A percentile compares a stretch with the other conserved stretches of the same genome.
Conservation (phyloP, 2,329 filamentous ascomycete genomes). For the Neopestalotiopsis rosae region DNA sequence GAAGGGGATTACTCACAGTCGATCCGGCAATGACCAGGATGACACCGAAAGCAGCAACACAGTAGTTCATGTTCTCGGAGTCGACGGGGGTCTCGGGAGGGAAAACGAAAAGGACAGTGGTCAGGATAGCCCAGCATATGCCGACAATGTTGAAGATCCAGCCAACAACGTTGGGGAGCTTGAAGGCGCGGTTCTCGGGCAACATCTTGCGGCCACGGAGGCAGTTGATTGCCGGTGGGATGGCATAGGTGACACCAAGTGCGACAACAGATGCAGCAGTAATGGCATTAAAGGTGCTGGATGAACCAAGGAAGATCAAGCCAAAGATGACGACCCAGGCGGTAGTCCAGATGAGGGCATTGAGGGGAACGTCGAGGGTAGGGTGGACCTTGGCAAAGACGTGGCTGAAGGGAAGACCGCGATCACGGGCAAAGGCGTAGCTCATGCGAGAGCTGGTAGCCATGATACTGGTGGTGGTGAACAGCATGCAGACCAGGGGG, state of each 20-base stretch:
- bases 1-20: conserved; percentile 29
- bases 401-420: conserved; percentile 62
- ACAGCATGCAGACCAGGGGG: conserved; percentile 66
- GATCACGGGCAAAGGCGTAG: conserved; percentile 71
- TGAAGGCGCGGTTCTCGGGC: conserved; percentile 63
- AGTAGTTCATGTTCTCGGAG: conserved; percentile 70
- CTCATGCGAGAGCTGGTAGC: conserved; percentile 70
- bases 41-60: conserved; percentile 52
- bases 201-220: conserved; percentile 69
- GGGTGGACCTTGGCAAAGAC: conserved; percentile 60
- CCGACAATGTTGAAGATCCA: conserved; percentile 68
- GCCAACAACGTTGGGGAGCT: conserved; percentile 56
- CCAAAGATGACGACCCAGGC: conserved; percentile 70
- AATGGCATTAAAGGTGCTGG: conserved; percentile 73
- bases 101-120: conserved; percentile 77
- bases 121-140: conserved; percentile 70
- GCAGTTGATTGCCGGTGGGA: conserved; percentile 74
- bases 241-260: conserved; percentile 74
- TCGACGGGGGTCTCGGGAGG: conserved; percentile 70
- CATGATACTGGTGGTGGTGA: conserved; percentile 68
- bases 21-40: conserved; percentile 49
- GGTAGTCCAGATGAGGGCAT: conserved; percentile 66
- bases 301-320: conserved; percentile 71
- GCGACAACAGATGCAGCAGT: conserved; percentile 74
- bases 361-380: conserved; percentile 67